Base-by-base conservation (phyloP, 2,329 filamentous ascomycete species). In the Cryphonectria japonica region DNA sequence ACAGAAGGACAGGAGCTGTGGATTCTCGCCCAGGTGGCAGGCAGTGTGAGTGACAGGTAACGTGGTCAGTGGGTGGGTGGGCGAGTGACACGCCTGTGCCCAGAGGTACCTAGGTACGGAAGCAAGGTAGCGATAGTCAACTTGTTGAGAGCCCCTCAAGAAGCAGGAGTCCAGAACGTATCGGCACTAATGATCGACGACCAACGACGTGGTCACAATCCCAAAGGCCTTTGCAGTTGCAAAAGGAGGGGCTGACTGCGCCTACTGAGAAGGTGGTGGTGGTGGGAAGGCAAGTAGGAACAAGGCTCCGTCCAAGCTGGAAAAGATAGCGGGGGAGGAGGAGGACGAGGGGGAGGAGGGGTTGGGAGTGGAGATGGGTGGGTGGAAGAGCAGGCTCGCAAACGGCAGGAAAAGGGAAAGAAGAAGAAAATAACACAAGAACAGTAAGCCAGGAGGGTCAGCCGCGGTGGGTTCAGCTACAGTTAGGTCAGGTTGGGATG, bases 221-320 rank as follows among this genome's bases (percentile, higher is more conserved):
- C 22, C 5, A 19, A 9, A 43, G 37, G 37, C 63, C 63, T 46
- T 29, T 34, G 64, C 39, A 8, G 37, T 11, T 19, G 46, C n/a
- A 16, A 59, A 61, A 67, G 37, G 66, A 67, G 66, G 66, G 66
- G 66, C 41, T 61, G 57, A 57, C 39, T 43, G 37, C 37, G 29
- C 34, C 16, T 32, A 43, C 62, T 37, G 43, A 50, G n/a, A 32
- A 22, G 46, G 46, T 54, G 64, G 64, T 50, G 46, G 46, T 54
- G 64, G 64, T 50, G 46, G 46, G 46, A 50, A n/a, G 8, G 43
- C 6, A 50, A 19, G 46, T 9, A 50, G n/a, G 7, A 50, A n/a
- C 19, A 50, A 50, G 22, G 46, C 46, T 50, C 46, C 46, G 46
- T 50, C 46, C n/a, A 22, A 50, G 46, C 22, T 50, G 46, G 46